Percentiles rank a stretch among this genome's conserved stretches.
Conservation (phyloP, 2,329 filamentous ascomycete species). For the Ceratocystis destructans region DNA sequence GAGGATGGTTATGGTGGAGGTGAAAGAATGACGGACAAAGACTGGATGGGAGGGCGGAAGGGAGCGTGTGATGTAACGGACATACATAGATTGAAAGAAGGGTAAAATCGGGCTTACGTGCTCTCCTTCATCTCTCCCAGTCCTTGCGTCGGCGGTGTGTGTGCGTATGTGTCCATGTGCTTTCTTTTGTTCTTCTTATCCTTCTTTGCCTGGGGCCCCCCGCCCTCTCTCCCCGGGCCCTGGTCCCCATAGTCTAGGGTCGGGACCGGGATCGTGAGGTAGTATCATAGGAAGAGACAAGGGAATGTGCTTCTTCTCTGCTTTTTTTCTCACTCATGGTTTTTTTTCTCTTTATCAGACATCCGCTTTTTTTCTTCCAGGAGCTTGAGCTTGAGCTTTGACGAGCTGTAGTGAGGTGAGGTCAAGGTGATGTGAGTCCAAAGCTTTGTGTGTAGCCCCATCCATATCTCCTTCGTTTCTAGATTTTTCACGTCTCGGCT, state of each 20-base stretch:
- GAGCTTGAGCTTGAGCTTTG: constrained; percentile 7
- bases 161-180: too few relatives aligned
- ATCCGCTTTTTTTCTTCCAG: neutral
- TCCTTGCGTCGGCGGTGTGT: too few relatives aligned
- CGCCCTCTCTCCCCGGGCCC: too few relatives aligned
- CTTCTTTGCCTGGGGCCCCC: too few relatives aligned
- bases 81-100: neutral
- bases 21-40: too few relatives aligned
- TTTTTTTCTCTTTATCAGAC: neutral
- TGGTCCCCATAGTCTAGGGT: neutral
- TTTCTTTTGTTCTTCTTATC: too few relatives aligned
- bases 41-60: too few relatives aligned
- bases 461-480: neutral
- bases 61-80: neutral
- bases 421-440: too few relatives aligned
- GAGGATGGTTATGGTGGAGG: too few relatives aligned
- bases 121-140: too few relatives aligned
- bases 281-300: neutral
- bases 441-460: neutral
- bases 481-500: neutral
- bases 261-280: neutral
- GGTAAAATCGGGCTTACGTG: too few relatives aligned
- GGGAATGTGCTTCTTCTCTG: neutral
- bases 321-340: neutral
- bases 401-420: neutral